Conservation (phyloP, 2,329 filamentous ascomycete species). For the Ophiostoma himal-ulmi region DNA sequence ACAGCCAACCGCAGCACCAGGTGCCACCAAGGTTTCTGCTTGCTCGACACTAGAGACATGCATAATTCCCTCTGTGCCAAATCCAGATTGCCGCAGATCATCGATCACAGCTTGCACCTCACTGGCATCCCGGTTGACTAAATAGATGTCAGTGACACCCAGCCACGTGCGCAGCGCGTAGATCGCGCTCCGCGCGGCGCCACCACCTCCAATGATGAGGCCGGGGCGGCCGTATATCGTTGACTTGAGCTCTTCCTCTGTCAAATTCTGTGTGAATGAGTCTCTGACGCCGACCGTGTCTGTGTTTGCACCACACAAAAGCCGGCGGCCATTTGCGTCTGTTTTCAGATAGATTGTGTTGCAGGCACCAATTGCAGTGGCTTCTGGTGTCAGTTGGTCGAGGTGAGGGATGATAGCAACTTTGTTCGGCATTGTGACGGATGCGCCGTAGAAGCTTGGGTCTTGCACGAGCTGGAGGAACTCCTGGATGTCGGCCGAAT, state of each 20-base stretch:
- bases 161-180: conserved; percentile 69
- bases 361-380: conserved; percentile 66
- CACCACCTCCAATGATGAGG: conserved; percentile 70
- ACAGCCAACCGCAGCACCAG: conserved; percentile 65
- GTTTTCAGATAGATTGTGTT: conserved; percentile 67
- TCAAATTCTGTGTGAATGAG: conserved; percentile 56
- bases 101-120: conserved; percentile 63
- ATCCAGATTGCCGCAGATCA: conserved; percentile 56
- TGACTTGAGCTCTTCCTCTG: conserved; percentile 31
- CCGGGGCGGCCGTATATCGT: conserved; percentile 45
- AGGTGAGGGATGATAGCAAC: conserved; percentile 67
- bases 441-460: conserved; percentile 59
- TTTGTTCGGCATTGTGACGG: conserved; percentile 82
- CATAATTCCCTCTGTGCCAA: conserved; percentile 49
- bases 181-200: conserved; percentile 69
- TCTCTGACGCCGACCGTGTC: conserved; percentile 74
- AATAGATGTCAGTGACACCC: conserved; percentile 62
- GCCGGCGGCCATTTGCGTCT: conserved; percentile 40
- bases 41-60: conserved; percentile 58
- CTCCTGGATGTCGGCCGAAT: conserved; percentile 44
- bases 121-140: conserved; percentile 64
- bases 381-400: conserved; percentile 68
- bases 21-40: conserved; percentile 51
- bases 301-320: conserved; percentile 70
- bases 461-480: conserved; percentile 50